phyloP scores from a whole-genome alignment of 345 rosid species.

The Carallia pectinifolia region DNA sequence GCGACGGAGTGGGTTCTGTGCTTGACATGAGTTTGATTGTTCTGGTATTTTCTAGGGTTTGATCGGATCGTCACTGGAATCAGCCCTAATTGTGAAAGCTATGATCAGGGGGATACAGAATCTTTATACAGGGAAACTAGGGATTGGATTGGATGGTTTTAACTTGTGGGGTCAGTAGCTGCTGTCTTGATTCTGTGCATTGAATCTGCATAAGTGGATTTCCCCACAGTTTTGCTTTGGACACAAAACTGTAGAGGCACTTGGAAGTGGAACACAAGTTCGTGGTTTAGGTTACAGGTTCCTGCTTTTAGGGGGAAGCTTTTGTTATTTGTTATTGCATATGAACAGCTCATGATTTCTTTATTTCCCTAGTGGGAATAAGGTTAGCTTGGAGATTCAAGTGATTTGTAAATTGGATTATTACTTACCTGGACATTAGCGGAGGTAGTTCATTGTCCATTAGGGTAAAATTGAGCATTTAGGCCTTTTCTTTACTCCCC shows the following conservation, averaged over 20 bases:
- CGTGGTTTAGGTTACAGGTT: constrained; percentile 15
- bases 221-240: background rate
- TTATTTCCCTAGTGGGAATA: constrained; percentile 14
- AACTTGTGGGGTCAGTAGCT: constrained; percentile 24
- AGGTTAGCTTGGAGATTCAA: constrained; percentile 9
- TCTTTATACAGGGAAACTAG: constrained; percentile 21
- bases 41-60: constrained; percentile 41
- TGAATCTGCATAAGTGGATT: constrained; percentile 29
- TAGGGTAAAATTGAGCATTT: constrained; percentile 5
- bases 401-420: constrained; percentile 16
- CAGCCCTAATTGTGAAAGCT: constrained; percentile 42
- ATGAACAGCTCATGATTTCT: constrained; percentile 30
- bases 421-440: constrained; percentile 8
- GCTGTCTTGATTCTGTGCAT: constrained; percentile 16
- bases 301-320: constrained; percentile 18
- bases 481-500: constrained; percentile 7
- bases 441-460: constrained; percentile 22
- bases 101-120: constrained; percentile 16
- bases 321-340: constrained; percentile 27
- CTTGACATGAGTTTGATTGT: constrained; percentile 21
- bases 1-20: constrained; percentile 16
- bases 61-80: constrained; percentile 39
- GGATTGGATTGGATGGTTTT: constrained; percentile 25
- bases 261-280: constrained; percentile 10
- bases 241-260: background rate